phyloP scores from a whole-genome alignment of 768 basidiomycete genomes.

The Termitomyces sp. region DNA sequence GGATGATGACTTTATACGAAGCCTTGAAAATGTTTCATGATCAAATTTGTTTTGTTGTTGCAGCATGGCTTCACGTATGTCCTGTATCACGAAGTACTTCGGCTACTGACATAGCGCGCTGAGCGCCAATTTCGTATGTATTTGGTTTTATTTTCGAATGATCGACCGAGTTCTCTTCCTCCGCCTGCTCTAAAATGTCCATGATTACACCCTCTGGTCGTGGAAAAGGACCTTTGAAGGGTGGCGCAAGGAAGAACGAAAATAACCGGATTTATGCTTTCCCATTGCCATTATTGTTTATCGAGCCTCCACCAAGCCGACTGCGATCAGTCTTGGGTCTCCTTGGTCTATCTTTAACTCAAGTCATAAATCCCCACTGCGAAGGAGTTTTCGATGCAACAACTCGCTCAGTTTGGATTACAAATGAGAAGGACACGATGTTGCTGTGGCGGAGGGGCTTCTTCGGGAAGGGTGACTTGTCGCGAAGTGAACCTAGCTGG shows the following conservation, averaged over 20 bases:
- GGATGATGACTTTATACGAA: not conserved
- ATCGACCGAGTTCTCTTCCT: not conserved
- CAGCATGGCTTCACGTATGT: not conserved
- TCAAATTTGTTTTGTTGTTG: not conserved
- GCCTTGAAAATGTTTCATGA: not conserved
- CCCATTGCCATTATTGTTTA: conserved; percentile 60
- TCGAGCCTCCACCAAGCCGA: conserved; percentile 36
- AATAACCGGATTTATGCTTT: conserved; percentile 66
- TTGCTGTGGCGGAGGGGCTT: conserved; percentile 88
- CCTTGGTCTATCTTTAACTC: conserved; percentile 53
- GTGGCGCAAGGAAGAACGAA: conserved; percentile 50
- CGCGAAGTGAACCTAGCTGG: conserved; percentile 95
- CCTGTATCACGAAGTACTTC: not conserved
- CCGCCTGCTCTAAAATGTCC: conserved; percentile 4
- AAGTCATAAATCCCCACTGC: conserved; percentile 66
- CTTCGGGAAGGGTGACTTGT: conserved; percentile 95
- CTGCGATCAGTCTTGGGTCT: conserved; percentile 44
- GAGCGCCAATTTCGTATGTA: not conserved
- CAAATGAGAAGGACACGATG: conserved; percentile 53
- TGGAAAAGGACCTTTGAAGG: conserved; percentile 40
- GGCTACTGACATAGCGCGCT: too few relatives aligned
- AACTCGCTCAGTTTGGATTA: conserved; percentile 88
- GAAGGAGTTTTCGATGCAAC: conserved; percentile 71
- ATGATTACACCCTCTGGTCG: conserved; percentile 28
- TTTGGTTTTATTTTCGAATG: conserved; percentile 2